Percentiles rank a stretch among this genome's conserved stretches.
Conservation (phyloP, 352 stramenopile genomes). For the Phytophthora melonis region DNA sequence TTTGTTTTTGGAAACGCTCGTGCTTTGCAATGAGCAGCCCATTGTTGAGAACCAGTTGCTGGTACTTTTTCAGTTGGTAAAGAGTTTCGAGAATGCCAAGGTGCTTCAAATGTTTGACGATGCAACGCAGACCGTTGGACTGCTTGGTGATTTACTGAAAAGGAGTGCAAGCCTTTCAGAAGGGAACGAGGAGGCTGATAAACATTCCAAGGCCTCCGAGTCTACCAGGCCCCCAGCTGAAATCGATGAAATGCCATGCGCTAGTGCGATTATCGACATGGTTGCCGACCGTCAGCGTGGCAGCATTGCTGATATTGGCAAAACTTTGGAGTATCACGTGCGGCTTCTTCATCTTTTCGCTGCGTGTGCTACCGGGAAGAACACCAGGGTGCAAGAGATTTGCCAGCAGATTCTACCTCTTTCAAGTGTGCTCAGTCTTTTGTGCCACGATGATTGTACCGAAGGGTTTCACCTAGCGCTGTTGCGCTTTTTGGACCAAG, state of each 20-base stretch:
- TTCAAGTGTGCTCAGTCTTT: conserved; percentile 49
- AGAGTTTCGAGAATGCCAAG: conserved; percentile 58
- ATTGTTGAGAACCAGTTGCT: conserved; percentile 74
- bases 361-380: conserved; percentile 67
- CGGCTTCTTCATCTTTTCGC: conserved; percentile 69
- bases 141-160: conserved; percentile 47
- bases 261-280: not conserved
- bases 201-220: not conserved
- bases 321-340: conserved; percentile 64
- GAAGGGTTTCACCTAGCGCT: conserved; percentile 61
- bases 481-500: conserved; percentile 68
- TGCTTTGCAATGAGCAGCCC: conserved; percentile 66
- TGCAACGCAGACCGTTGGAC: conserved; percentile 26
- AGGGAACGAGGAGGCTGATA: conserved; percentile 2
- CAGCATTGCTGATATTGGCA: conserved; percentile 27
- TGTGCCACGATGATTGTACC: conserved; percentile 50
- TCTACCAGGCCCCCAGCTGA: not conserved
- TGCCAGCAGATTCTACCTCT: conserved; percentile 73
- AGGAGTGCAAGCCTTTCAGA: conserved; percentile 26
- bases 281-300: not conserved
- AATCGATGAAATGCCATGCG: not conserved
- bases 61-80: conserved; percentile 73
- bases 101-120: conserved; percentile 72
- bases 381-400: conserved; percentile 69
- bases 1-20: conserved; percentile 67